phyloP scores from a whole-genome alignment of 2,329 filamentous ascomycete species.

The Colletotrichum higginsianum region DNA sequence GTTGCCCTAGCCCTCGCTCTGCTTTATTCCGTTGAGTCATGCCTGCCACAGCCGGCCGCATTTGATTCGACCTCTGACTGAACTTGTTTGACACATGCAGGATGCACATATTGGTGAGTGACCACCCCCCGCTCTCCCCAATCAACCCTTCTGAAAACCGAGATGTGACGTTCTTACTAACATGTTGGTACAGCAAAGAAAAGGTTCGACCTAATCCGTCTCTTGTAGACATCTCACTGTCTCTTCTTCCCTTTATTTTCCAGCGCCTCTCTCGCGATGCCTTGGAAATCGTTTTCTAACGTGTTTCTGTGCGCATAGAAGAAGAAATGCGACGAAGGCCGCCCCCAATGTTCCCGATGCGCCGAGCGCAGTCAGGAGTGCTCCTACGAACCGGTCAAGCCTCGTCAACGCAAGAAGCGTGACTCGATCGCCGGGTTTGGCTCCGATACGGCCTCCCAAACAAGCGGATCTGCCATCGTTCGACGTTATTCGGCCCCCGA shows the following conservation, averaged over 20 bases:
- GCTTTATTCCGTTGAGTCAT: conserved; percentile 12
- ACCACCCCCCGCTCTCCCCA: not conserved
- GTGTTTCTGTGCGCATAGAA: conserved; percentile 56
- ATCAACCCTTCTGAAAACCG: not conserved
- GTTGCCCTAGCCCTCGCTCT: conserved; percentile 9
- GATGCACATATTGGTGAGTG: conserved; percentile 68
- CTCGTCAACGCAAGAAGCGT: conserved; percentile 56
- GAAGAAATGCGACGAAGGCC: conserved; percentile 71
- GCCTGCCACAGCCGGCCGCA: conserved; percentile 14
- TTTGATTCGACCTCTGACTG: conserved; percentile 45
- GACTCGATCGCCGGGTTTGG: conserved; percentile 44
- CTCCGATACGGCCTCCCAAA: conserved; percentile 34
- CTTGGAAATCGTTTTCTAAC: conserved; percentile 1
- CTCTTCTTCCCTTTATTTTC: not conserved
- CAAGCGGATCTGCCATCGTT: conserved; percentile 22
- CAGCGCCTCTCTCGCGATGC: not conserved
- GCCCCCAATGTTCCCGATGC: conserved; percentile 67
- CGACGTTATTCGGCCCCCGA: conserved; percentile 34
- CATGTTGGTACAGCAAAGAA: conserved; percentile 61
- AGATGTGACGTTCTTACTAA: conserved; percentile 22
- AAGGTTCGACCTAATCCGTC: conserved; percentile 58
- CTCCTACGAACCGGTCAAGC: conserved; percentile 64
- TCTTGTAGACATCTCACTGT: not conserved
- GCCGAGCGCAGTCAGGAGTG: conserved; percentile 64
- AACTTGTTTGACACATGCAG: conserved; percentile 50